Conservation (phyloP, 2,329 filamentous ascomycete genomes). For the Chaetomiaceae sp. region DNA sequence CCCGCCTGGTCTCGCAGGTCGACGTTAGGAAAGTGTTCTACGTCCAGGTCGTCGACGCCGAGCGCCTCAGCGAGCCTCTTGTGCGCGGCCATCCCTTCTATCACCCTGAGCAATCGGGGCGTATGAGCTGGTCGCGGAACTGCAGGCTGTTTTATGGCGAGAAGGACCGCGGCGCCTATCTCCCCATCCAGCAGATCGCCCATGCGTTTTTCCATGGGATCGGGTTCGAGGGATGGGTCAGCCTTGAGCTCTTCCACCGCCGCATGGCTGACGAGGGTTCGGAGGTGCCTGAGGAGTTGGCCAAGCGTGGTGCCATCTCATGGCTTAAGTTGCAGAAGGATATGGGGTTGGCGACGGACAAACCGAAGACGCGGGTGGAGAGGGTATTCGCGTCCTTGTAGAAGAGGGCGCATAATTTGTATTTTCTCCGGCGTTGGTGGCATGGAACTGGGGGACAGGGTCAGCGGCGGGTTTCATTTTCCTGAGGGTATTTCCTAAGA, state of each 20-base stretch:
- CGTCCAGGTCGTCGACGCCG: conserved; percentile 71
- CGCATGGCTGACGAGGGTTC: conserved; percentile 49
- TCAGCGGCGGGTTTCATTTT: neutral
- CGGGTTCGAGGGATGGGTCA: conserved; percentile 65
- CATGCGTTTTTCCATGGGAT: conserved; percentile 58
- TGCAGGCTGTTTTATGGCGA: conserved; percentile 66
- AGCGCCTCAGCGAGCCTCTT: conserved; percentile 55
- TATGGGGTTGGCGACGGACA: conserved; percentile 28
- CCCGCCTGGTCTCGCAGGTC: conserved; percentile 48
- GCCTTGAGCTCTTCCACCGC: conserved; percentile 64
- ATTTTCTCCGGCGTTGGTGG: neutral
- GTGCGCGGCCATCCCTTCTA: conserved; percentile 53
- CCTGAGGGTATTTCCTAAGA: too few species aligned
- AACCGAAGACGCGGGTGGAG: conserved; percentile 16
- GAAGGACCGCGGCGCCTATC: conserved; percentile 57
- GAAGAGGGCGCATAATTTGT: conserved; percentile 2
- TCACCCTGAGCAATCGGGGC: conserved; percentile 50
- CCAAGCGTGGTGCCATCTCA: conserved; percentile 46
- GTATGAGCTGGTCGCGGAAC: conserved; percentile 78
- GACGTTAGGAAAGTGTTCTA: conserved; percentile 66
- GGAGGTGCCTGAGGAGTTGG: conserved; percentile 46
- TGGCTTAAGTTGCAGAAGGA: conserved; percentile 42
- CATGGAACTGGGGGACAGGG: neutral
- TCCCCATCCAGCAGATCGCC: conserved; percentile 60
- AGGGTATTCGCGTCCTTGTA: conserved; percentile 35